Base-by-base conservation (phyloP, 2,329 filamentous ascomycete genomes). In the Drechslerella coelobrocha region DNA sequence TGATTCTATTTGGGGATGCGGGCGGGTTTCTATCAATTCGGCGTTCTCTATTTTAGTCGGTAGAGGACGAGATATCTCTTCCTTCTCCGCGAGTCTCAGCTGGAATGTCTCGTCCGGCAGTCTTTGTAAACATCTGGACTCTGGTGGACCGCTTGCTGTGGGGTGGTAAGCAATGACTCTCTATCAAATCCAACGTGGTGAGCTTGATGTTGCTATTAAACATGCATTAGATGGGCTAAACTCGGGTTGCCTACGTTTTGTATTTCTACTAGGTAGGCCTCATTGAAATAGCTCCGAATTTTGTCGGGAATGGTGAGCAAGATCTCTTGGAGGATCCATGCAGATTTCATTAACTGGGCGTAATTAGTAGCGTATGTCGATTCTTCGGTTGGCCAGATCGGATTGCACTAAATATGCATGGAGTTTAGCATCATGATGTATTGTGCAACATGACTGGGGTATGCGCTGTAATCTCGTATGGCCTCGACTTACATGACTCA, bases 281-380 rank as follows among this genome's bases (percentile, higher is more conserved):
- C 59, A n/a, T 54, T 39, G 23, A 62, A 62, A 4, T 62, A 37
- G 14, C 29, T 27, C 14, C 19, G 26, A 23, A 55, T 47, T 12
- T 31, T 6, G 3, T 39, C n/a, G 4, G 50, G 50, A 24, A 55
- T 8, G 2, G 2, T 24, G 3, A 24, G 50, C 59, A 62, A 54
- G 7, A 74, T 59, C 23, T 61, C 55, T 23, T 39, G n/a, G 7
- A 72, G 26, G 5, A 75, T 68, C 74, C 74, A 75, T 9, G 55
- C 55, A 10, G 74, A 63, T 41, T 75, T 75, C 48, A 72, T 63
- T 14, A 75, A 14, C 21, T 71, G 62, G 9, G 74, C 50, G 43
- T 73, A 75, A n/a, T 56, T 53, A 4, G 56, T 23, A 1, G 72
- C 45, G 17, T 65, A 48, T 23, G 63, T 45, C 41, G 21, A 45